Base-by-base conservation (phyloP, 352 stramenopile genomes). In the Plasmopara halstedii region DNA sequence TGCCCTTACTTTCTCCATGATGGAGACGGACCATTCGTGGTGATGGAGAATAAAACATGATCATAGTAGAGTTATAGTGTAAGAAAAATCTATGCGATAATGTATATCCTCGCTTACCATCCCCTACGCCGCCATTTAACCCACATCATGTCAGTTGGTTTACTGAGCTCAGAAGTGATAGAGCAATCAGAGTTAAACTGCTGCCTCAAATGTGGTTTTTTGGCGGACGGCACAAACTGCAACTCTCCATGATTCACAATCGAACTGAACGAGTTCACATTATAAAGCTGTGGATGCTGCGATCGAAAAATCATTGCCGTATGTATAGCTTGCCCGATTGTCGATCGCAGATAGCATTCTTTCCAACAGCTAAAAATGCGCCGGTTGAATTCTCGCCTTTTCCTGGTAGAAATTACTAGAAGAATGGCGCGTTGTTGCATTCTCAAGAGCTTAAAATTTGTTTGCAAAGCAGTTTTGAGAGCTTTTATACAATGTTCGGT, bases 271-370 rank as follows among this genome's bases (percentile, higher is more conserved):
- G 35, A 27, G 3, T 56, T 22, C n/a, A 19, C 6, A 15, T 23
- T 31, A 18, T 34, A 19, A 1, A 25, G 2, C n/a, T 40, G 38
- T 26, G 36, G n/a, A 7, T 58, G 40, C 20, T 58, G 42, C 9
- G 47, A 35, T 18, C 53, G 53, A 22, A 64, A 69, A 2, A 84
- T 42, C 74, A 86, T 83, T 18, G 72, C 74, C 1, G 69, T 67
- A 41, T 86, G 74, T 15, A 71, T 84, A n/a, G 70, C 74, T 38
- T 86, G 62, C 1, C 59, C 69, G 0, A 83, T 59, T 2, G 81
- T 42, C 8, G 53, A 66, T 14, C 70, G 57, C 34, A 84, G 40
- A 29, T 76, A 73, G 5, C 62, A 40, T 7, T 83, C 67, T 33
- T 83, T 86, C 70, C 71, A 86, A 2, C 53, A 53, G 10, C 44